Conservation (phyloP, 371 early-diverging fungal genomes). For the Mortierella sp. region DNA sequence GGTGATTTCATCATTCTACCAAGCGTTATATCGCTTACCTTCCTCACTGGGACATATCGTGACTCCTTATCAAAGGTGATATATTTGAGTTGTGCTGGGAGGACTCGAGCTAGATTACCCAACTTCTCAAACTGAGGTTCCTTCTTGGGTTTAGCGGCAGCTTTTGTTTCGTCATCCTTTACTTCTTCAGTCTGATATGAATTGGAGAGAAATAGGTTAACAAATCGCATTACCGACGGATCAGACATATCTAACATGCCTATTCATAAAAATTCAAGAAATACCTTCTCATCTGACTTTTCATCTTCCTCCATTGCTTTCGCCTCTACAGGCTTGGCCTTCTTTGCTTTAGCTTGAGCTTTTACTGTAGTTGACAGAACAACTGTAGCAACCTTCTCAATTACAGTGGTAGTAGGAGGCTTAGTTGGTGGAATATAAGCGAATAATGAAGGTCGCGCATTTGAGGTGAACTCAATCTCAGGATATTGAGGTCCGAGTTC, state of each 20-base stretch:
- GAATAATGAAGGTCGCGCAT: constrained; percentile 90
- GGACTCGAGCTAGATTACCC: constrained; percentile 90
- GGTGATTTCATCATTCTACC: too few relatives aligned
- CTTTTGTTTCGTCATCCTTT: constrained; percentile 62
- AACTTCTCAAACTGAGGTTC: constrained; percentile 81
- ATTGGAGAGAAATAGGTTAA: neutral
- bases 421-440: constrained; percentile 92
- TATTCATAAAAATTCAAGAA: neutral
- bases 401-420: constrained; percentile 72
- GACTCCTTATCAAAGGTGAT: constrained; percentile 86
- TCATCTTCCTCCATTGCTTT: constrained; percentile 72
- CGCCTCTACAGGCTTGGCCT: constrained; percentile 73
- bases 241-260: neutral
- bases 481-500: constrained; percentile 91
- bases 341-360: constrained; percentile 91
- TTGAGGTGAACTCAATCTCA: constrained; percentile 86
- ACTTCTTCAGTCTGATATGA: constrained; percentile 48
- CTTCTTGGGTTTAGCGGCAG: constrained; percentile 70
- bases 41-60: constrained; percentile 92
- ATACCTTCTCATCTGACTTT: constrained; percentile 54
- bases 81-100: constrained; percentile 89
- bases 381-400: constrained; percentile 90
- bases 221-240: neutral
- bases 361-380: constrained; percentile 96
- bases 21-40: constrained; percentile 49